Percentiles rank a stretch among this genome's conserved stretches.
Evolutionary conservation across 345 rosid species (phyloP).

Genomic region (Cardamine chenopodiifolia): DNA sequence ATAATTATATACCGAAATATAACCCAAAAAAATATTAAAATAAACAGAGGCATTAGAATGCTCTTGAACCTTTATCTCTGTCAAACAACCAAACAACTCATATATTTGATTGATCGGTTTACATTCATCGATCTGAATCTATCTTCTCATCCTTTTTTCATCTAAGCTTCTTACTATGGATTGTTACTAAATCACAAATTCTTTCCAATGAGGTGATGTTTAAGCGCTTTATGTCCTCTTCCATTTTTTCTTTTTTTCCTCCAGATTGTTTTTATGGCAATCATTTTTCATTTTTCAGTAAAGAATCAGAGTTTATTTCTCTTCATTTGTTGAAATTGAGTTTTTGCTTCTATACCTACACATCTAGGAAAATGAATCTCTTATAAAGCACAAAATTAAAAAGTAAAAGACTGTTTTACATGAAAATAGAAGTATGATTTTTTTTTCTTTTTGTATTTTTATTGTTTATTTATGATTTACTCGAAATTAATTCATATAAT

Average conservation of each 20-base stretch:
- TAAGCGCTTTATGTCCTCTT: not conserved
- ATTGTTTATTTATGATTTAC: not conserved
- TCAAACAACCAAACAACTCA: too few relatives aligned
- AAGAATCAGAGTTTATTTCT: not conserved
- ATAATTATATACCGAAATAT: too few relatives aligned
- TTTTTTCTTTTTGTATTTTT: not conserved
- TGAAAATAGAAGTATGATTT: not conserved
- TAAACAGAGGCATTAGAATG: too few relatives aligned
- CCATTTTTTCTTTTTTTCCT: not conserved
- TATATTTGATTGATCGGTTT: not conserved
- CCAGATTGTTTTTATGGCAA: not conserved
- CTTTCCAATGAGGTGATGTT: not conserved
- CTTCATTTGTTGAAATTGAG: slow-evolving; percentile 25
- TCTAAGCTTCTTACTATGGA: not conserved
- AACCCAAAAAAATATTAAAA: too few relatives aligned
- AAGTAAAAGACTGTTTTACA: slow-evolving; percentile 26
- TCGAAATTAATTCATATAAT: slow-evolving; percentile 7
- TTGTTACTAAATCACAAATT: not conserved
- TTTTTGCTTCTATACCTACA: not conserved
- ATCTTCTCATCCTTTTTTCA: not conserved
- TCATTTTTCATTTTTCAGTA: not conserved
- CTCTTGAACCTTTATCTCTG: too few relatives aligned
- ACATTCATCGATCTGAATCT: not conserved
- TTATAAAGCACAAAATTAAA: slow-evolving; percentile 8
- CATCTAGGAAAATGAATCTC: not conserved